Evolutionary conservation across 1,284 basidiomycete species (phyloP).

Genomic region (Heterobasidion occidentale): DNA sequence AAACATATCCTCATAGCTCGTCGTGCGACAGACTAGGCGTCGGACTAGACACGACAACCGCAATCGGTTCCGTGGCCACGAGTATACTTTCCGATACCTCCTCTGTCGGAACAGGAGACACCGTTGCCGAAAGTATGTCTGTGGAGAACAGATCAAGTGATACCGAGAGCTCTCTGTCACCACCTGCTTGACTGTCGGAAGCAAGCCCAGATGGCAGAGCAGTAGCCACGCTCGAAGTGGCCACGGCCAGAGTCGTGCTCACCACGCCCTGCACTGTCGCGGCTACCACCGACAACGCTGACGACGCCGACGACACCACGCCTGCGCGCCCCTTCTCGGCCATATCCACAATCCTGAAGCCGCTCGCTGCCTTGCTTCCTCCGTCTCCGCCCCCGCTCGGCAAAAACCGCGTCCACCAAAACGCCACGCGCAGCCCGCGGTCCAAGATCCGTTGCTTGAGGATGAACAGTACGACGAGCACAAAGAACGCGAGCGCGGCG

Average conservation of each 20-base stretch:
- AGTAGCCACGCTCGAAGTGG: neutral
- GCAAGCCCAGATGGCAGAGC: no score
- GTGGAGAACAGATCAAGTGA: no score
- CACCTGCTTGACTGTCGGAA: no score
- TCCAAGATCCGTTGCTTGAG: conserved; percentile 83
- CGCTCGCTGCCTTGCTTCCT: neutral
- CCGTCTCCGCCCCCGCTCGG: conserved; percentile 23
- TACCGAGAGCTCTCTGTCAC: no score
- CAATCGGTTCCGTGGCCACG: neutral
- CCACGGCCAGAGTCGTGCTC: no score
- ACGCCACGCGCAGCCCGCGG: conserved; percentile 55
- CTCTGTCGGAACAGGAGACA: neutral
- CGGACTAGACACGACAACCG: neutral
- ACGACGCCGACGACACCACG: neutral
- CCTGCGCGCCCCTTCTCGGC: neutral
- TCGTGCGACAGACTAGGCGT: neutral
- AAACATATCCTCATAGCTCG: neutral
- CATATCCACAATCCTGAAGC: no score
- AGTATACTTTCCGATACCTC: neutral
- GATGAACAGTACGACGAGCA: conserved; percentile 79
- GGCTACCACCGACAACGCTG: neutral
- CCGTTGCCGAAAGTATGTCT: neutral
- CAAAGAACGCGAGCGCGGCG: conserved; percentile 72
- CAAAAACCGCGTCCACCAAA: conserved; percentile 75
- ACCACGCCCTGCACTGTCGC: no score